Base-by-base conservation (phyloP, 2,329 filamentous ascomycete genomes). In the Pezicula radicicola region DNA sequence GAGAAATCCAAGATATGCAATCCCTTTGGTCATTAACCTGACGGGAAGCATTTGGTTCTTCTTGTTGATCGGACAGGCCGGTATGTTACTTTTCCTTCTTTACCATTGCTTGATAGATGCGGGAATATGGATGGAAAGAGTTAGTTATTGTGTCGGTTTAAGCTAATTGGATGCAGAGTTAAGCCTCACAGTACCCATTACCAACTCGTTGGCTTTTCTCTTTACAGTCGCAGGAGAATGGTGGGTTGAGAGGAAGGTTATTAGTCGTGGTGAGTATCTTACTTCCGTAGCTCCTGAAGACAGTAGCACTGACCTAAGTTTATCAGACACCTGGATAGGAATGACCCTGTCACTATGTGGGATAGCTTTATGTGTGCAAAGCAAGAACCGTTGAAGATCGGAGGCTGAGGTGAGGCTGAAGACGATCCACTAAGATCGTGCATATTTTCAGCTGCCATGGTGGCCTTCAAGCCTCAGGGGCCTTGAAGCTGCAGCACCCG, bases 21-120 rank as follows among this genome's bases (percentile, higher is more conserved):
- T 96, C 25, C 93, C 93, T 18, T 71, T 97, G 60, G 72, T 96
- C 48, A 72, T 96, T 53, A 97, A 97, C 68, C 73, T 97, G 49
- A 96, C 93, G 3, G 93, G 93, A 28, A 96, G 91, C 66, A 80
- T 97, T 50, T 97, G 93, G 93, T 97, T 97, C 72, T 97, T 97
- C 63, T 72, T 97, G 60, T 75, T 97, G 58, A 93, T 97, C 71
- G 93, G 93, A 6, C 84, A 94, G 69, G 92, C 92, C 63, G 91
- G 91, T 95, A 71, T 62, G 87, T 59, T 53, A 39, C 25, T 28
- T 21, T 33, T 43, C 30, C 46, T 41, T 42, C 36, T 37, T 42
- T 43, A 40, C n/a, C 30, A 10, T 33, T 50, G 55, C 19, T 43
- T 39, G 39, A 43, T 42, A 12, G 18, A 12, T 9, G 4, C n/a